Conservation (phyloP, 805 yeast species). For the Yamadazyma kitorensis region DNA sequence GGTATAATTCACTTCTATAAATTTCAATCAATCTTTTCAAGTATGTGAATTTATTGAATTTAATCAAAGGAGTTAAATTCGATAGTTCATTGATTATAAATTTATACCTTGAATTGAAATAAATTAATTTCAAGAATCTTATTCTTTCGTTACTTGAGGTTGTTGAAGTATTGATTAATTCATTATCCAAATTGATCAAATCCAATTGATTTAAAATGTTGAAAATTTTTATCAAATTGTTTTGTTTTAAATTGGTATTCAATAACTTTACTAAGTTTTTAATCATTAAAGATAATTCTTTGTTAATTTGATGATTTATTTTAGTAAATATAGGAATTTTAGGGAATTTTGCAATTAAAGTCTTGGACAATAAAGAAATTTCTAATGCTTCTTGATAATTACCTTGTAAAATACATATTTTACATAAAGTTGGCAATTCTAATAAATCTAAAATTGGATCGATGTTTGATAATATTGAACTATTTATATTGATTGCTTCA, state of each 20-base stretch:
- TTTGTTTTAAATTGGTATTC: constrained; percentile 73
- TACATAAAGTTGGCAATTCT: constrained; percentile 79
- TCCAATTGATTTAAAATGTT: constrained; percentile 72
- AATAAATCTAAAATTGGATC: constrained; percentile 73
- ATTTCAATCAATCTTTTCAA: constrained; percentile 80
- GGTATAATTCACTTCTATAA: constrained; percentile 78
- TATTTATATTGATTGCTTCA: constrained; percentile 20
- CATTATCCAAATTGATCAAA: constrained; percentile 63
- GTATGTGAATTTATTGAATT: constrained; percentile 54
- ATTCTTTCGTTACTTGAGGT: constrained; percentile 51
- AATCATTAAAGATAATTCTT: constrained; percentile 63
- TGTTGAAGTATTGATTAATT: constrained; percentile 71
- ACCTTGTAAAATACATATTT: constrained; percentile 82
- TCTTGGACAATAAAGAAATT: constrained; percentile 67
- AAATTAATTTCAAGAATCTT: constrained; percentile 47
- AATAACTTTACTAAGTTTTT: constrained; percentile 65
- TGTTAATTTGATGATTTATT: constrained; percentile 50
- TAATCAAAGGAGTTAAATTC: constrained; percentile 53
- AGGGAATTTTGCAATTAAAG: constrained; percentile 70
- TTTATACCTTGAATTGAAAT: constrained; percentile 63
- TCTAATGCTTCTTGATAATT: constrained; percentile 89
- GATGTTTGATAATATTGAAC: constrained; percentile 53
- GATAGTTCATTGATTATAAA: constrained; percentile 63
- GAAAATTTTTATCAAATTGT: constrained; percentile 74
- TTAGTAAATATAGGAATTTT: constrained; percentile 49